Conservation (phyloP, 257 asterid genomes). For the Coffea eugenioides region DNA sequence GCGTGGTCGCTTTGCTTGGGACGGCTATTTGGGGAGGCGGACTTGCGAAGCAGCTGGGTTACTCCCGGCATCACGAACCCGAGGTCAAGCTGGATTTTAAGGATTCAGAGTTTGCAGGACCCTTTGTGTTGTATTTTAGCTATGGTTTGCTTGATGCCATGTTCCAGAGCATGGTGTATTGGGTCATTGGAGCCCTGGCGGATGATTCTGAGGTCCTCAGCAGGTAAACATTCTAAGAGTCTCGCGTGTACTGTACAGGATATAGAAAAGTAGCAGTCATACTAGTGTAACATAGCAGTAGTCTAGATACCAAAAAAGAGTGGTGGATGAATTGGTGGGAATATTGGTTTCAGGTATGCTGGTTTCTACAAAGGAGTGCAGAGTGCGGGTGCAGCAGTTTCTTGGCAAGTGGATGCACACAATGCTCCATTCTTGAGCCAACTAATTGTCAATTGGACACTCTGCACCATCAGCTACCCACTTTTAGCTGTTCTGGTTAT, state of each 20-base stretch:
- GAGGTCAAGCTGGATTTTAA: constrained; percentile 56
- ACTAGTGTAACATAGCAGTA: too few species aligned
- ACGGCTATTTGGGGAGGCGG: constrained; percentile 82
- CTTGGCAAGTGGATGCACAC: constrained; percentile 42
- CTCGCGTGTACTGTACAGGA: too few species aligned
- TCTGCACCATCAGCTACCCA: constrained; percentile 40
- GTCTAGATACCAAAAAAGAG: too few species aligned
- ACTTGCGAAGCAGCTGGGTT: constrained; percentile 57
- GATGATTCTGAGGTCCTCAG: constrained; percentile 90
- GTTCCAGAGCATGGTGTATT: constrained; percentile 92
- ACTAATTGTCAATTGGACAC: constrained; percentile 35
- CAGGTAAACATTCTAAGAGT: constrained; percentile 58
- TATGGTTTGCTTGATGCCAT: constrained; percentile 92
- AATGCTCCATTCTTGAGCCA: constrained; percentile 34
- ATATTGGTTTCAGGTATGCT: constrained; percentile 25
- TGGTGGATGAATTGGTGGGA: too few species aligned
- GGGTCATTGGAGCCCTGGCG: constrained; percentile 88
- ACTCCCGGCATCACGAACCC: constrained; percentile 42
- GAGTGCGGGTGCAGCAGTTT: constrained; percentile 47
- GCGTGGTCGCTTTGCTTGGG: constrained; percentile 54
- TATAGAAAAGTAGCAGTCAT: too few species aligned
- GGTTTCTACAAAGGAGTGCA: constrained; percentile 50
- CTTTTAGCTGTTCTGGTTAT: constrained; percentile 32
- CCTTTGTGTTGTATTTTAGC: constrained; percentile 74
- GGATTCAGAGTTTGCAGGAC: constrained; percentile 71